Conservation (phyloP, 192 early-diverging fungal species). For the Coemansia sp. region DNA sequence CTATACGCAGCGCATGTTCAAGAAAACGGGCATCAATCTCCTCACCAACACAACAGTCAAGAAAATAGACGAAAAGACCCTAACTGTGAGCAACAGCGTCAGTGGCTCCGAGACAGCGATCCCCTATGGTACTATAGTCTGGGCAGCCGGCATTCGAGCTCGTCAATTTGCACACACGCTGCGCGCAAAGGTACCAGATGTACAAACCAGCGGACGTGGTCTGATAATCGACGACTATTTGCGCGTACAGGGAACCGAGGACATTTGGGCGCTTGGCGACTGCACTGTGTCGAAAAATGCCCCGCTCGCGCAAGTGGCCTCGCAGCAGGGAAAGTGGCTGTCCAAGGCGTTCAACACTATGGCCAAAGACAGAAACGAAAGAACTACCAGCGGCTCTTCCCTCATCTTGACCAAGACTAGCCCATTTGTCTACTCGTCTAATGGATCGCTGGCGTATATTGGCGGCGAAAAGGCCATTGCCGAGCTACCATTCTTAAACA, state of each 20-base stretch:
- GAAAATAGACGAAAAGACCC: conserved; percentile 56
- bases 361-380: conserved; percentile 25
- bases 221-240: conserved; percentile 74
- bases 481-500: conserved; percentile 64
- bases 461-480: conserved; percentile 56
- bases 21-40: conserved; percentile 70
- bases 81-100: conserved; percentile 54
- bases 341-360: conserved; percentile 69
- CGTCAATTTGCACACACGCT: conserved; percentile 60
- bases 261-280: conserved; percentile 85
- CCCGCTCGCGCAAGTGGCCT: conserved; percentile 83
- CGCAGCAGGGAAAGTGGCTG: conserved; percentile 86
- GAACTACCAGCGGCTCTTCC: conserved; percentile 8
- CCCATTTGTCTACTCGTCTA: conserved; percentile 65
- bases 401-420: conserved; percentile 30
- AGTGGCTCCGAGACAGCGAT: conserved; percentile 32
- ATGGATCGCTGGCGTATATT: conserved; percentile 70
- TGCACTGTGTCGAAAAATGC: conserved; percentile 81
- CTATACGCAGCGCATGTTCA: conserved; percentile 76
- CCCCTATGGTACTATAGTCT: conserved; percentile 70
- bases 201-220: conserved; percentile 48
- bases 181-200: conserved; percentile 45
- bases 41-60: conserved; percentile 62
- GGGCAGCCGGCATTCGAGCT: conserved; percentile 74
- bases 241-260: conserved; percentile 56